Conservation (phyloP, 2,329 filamentous ascomycete genomes). For the Emergomyces pasteurianus region DNA sequence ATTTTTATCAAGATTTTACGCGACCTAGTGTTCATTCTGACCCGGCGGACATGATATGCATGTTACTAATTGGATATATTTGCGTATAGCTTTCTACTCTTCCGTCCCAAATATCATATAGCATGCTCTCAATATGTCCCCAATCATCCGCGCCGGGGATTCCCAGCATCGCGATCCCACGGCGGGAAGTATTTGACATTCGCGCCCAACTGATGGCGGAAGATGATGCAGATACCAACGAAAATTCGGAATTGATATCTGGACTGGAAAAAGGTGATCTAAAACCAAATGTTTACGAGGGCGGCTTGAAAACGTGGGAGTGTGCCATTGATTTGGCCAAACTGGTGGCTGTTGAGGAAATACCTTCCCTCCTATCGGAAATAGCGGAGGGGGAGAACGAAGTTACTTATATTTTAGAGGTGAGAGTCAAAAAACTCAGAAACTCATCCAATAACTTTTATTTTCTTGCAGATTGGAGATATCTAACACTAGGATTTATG, state of each 20-base stretch:
- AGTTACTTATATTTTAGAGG: conserved; percentile 18
- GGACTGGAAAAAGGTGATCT: conserved; percentile 46
- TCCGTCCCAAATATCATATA: conserved; percentile 50
- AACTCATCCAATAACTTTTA: background rate
- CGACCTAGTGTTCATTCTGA: background rate
- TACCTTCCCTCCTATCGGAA: conserved; percentile 3
- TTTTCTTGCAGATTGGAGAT: background rate
- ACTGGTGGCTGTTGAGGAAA: conserved; percentile 15
- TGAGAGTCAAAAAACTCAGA: conserved; percentile 8
- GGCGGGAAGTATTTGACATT: conserved; percentile 52
- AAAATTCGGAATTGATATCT: conserved; percentile 33
- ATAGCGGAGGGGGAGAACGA: conserved; percentile 18
- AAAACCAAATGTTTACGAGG: conserved; percentile 51
- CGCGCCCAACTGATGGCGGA: conserved; percentile 53
- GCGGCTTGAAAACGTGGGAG: conserved; percentile 59
- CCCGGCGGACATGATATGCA: background rate
- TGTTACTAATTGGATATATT: background rate
- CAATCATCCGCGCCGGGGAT: conserved; percentile 17
- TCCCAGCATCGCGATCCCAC: conserved; percentile 30
- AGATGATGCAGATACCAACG: conserved; percentile 28
- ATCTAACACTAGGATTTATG: background rate
- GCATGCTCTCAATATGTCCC: conserved; percentile 34
- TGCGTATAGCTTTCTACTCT: conserved; percentile 38
- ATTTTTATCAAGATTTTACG: background rate
- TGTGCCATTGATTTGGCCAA: conserved; percentile 49